Conservation (phyloP, 495 filamentous ascomycete genomes). For the Annulohypoxylon nitens region DNA sequence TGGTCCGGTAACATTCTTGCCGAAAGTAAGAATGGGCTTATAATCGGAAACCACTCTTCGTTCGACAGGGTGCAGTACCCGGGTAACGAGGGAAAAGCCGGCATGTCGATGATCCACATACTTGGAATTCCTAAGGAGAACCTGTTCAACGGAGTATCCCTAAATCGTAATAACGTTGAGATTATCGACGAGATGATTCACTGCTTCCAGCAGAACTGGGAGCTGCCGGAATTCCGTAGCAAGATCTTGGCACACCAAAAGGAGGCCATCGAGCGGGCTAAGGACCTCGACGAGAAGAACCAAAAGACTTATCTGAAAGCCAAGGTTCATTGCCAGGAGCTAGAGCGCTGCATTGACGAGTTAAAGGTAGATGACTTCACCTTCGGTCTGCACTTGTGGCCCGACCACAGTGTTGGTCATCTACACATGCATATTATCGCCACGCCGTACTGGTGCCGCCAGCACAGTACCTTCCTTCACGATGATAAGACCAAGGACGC, state of each 20-base stretch:
- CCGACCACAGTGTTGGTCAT: slow-evolving; percentile 49
- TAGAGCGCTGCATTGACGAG: background rate
- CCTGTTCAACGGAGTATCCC: slow-evolving; percentile 53
- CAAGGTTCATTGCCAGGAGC: slow-evolving; percentile 4
- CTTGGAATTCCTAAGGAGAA: slow-evolving; percentile 50
- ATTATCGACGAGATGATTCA: slow-evolving; percentile 48
- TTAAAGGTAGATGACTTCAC: slow-evolving; percentile 47
- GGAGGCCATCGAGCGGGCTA: background rate
- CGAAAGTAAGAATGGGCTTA: slow-evolving; percentile 36
- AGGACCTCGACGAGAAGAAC: background rate
- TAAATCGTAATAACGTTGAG: slow-evolving; percentile 24
- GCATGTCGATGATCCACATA: slow-evolving; percentile 51
- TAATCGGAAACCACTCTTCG: slow-evolving; percentile 51
- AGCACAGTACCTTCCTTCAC: slow-evolving; percentile 41
- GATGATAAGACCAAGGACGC: slow-evolving; percentile 52
- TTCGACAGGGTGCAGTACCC: slow-evolving; percentile 51
- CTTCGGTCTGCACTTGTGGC: slow-evolving; percentile 51
- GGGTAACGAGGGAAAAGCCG: slow-evolving; percentile 38
- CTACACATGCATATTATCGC: slow-evolving; percentile 55
- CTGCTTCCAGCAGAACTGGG: slow-evolving; percentile 39
- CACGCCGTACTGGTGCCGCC: slow-evolving; percentile 25
- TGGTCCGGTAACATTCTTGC: slow-evolving; percentile 30
- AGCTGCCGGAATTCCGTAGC: background rate
- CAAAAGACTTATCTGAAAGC: background rate
- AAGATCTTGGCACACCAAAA: slow-evolving; percentile 16